Percentiles rank a stretch among this genome's conserved stretches.
phyloP scores from a whole-genome alignment of 2,329 filamentous ascomycete genomes.

The Fusarium buharicum region DNA sequence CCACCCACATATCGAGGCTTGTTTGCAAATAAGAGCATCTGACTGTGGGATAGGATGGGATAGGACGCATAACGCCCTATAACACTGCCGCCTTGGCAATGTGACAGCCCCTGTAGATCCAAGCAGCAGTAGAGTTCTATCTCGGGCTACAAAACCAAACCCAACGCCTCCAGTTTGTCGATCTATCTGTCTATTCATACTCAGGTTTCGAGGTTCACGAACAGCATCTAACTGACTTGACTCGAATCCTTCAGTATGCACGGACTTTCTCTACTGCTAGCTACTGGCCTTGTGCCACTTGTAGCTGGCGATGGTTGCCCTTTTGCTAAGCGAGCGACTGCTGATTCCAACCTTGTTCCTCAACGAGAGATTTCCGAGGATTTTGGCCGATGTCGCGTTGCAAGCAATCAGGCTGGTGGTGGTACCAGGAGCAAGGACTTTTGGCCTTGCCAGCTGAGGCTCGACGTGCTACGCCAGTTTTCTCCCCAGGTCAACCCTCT shows the following conservation, averaged over 20 bases:
- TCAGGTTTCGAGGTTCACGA: constrained; percentile 1
- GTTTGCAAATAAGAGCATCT: constrained; percentile 22
- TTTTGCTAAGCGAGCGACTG: constrained; percentile 31
- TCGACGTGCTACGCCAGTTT: constrained; percentile 80
- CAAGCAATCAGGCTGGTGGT: constrained; percentile 62
- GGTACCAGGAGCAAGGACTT: constrained; percentile 77
- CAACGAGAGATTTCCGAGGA: constrained; percentile 30
- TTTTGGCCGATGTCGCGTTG: constrained; percentile 34
- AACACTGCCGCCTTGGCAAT: constrained; percentile 26
- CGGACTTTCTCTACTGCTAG: constrained; percentile 32
- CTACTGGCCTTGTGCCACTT: constrained; percentile 30
- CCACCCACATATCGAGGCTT: constrained; percentile 11
- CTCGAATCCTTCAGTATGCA: constrained; percentile 24
- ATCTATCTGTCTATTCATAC: not conserved
- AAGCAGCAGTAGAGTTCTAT: not conserved
- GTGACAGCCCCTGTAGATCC: constrained; percentile 30
- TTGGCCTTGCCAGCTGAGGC: constrained; percentile 76
- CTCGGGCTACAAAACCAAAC: constrained; percentile 31
- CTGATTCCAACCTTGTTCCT: constrained; percentile 9
- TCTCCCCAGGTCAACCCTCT: constrained; percentile 71
- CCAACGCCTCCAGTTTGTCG: constrained; percentile 6
- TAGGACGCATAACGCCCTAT: constrained; percentile 10
- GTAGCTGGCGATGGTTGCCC: constrained; percentile 32
- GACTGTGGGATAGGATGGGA: not conserved
- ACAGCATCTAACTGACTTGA: not conserved